Evolutionary conservation across 805 yeast species (phyloP).

Genomic region (Yamadazyma nakazawae): DNA sequence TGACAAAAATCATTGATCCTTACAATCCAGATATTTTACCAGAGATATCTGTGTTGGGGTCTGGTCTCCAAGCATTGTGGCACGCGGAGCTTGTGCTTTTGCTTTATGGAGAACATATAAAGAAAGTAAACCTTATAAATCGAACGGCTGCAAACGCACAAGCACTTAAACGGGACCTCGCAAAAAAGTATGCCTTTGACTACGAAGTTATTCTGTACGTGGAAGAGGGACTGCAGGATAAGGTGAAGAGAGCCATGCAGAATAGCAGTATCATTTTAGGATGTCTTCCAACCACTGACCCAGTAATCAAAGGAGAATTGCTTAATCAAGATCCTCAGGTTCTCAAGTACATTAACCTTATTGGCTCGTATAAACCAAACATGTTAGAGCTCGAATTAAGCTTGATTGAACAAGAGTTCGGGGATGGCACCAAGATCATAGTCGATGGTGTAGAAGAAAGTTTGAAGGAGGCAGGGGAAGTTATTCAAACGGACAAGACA

Average conservation of each 20-base stretch:
- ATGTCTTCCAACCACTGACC: conserved; percentile 55
- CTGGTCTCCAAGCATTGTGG: conserved; percentile 67
- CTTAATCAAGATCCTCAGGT: conserved; percentile 25
- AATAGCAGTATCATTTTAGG: conserved; percentile 41
- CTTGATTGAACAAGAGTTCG: conserved; percentile 33
- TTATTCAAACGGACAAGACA: conserved; percentile 41
- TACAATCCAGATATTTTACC: conserved; percentile 22
- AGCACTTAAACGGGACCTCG: conserved; percentile 22
- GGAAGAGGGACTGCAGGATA: background rate
- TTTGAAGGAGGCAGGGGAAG: conserved; percentile 61
- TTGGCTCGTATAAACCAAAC: conserved; percentile 66
- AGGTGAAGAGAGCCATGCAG: conserved; percentile 15
- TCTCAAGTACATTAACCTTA: conserved; percentile 48
- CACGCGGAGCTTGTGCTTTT: conserved; percentile 46
- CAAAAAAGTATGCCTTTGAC: conserved; percentile 24
- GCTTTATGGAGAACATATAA: conserved; percentile 30
- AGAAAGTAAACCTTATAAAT: conserved; percentile 44
- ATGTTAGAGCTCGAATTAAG: conserved; percentile 59
- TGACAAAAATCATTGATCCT: conserved; percentile 30
- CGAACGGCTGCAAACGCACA: conserved; percentile 42
- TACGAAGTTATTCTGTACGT: conserved; percentile 11
- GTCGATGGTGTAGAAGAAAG: conserved; percentile 61
- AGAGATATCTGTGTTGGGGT: conserved; percentile 48
- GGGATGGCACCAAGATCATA: conserved; percentile 40
- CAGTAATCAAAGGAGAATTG: conserved; percentile 37